A percentile compares a stretch with the other conserved stretches of the same genome.
Evolutionary conservation across 2,329 filamentous ascomycete genomes (phyloP).

Genomic region (Neodidymelliopsis sp.): DNA sequence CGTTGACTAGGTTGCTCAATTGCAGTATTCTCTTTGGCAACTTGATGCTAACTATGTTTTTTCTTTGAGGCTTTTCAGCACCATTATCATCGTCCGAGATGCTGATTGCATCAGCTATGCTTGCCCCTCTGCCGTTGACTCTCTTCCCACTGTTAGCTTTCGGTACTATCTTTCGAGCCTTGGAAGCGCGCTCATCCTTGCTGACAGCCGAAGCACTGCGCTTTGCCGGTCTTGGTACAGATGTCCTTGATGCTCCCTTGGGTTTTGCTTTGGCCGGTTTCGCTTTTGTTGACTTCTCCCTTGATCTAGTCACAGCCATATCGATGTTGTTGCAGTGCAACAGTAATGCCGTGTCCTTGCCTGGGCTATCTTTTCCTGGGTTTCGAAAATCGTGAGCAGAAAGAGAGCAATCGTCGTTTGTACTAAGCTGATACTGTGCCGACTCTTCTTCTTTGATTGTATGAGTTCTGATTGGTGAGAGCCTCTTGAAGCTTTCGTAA

Average conservation of each 20-base stretch:
- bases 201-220: not conserved
- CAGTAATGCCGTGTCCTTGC: not conserved
- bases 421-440: fast-evolving
- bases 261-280: not conserved
- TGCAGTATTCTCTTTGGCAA: too few species aligned
- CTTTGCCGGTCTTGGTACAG: not conserved
- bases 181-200: not conserved
- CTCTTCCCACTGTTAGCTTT: constrained; percentile 2
- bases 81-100: not conserved
- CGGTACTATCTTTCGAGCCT: not conserved
- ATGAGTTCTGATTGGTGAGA: not conserved
- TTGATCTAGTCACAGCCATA: not conserved
- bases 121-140: not conserved
- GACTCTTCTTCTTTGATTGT: not conserved
- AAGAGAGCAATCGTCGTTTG: not conserved
- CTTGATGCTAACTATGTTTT: too few species aligned
- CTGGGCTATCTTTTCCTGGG: not conserved
- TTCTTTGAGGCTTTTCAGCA: not conserved
- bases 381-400: too few species aligned
- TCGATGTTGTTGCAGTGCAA: not conserved
- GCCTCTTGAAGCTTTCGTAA: not conserved
- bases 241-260: not conserved
- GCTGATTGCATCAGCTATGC: not conserved
- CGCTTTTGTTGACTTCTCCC: not conserved
- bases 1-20: not conserved